Conservation (phyloP, 2,329 filamentous ascomycete species). For the Trichoderma polysporum region DNA sequence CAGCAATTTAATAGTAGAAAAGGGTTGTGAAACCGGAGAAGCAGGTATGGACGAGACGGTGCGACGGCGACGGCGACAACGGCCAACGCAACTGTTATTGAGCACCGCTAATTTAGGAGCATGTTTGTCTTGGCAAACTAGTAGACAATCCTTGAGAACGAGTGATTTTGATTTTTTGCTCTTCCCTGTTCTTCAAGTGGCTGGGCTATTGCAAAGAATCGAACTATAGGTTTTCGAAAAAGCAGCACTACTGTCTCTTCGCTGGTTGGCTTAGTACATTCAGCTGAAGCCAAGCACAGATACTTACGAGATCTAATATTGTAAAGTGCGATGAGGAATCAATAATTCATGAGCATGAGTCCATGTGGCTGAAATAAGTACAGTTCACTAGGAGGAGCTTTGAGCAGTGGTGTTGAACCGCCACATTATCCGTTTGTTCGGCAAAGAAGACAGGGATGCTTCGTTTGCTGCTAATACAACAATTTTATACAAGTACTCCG, state of each 20-base stretch:
- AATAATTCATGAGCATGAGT: background rate
- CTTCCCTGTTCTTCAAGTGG: too few species aligned
- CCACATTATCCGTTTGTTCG: background rate
- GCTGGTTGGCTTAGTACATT: background rate
- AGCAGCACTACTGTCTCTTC: background rate
- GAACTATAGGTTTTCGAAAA: background rate
- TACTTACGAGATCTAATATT: background rate
- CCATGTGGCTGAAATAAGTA: background rate
- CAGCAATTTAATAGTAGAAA: background rate
- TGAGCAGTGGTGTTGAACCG: background rate
- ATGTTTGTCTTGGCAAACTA: background rate
- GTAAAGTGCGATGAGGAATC: background rate
- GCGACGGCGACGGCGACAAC: background rate
- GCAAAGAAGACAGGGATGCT: background rate
- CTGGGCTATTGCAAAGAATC: background rate
- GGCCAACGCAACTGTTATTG: background rate
- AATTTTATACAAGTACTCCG: background rate
- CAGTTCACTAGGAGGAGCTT: background rate
- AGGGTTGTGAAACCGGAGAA: constrained; percentile 7
- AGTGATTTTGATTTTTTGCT: background rate
- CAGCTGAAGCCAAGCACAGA: background rate
- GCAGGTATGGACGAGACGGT: background rate
- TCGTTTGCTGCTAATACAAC: background rate
- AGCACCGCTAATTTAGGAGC: background rate
- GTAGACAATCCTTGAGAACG: background rate